Base-by-base conservation (phyloP, 768 basidiomycete genomes). In the Thelephora aurantiotincta region DNA sequence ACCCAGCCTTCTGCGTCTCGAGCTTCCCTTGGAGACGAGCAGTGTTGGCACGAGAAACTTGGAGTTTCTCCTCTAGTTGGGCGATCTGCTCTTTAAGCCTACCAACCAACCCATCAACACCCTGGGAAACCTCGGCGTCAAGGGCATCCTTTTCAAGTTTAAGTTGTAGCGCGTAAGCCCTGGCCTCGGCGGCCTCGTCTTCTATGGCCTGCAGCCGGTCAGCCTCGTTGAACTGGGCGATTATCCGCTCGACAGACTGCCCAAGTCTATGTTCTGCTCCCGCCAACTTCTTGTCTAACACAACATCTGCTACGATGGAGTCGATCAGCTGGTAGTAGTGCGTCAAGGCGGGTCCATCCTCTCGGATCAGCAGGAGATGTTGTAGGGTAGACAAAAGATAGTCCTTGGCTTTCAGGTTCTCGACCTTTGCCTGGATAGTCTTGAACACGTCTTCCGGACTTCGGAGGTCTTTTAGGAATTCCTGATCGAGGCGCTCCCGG, bases 351-450 rank as follows among this genome's bases (percentile, higher is more conserved):
- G 82, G 81, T 5, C 83, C 88, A 54, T 97, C 89, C 55, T 89
- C 86, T 47, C 84, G 77, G 54, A 98, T 86, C 54, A 98, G 76
- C 16, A 97, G 71, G 48, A 99, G 63, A 63, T 97, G 92, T 58
- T 91, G 90, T 75, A 98, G 77, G 63, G 91, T 84, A n/a, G 89
- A 88, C 36, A 93, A 68, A 61, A 99, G 85, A 60, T 93, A 81
- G 52, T 86, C 80, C 54, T 74, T 71, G 5, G 92, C 91, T 50
- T 77, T 78, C 12, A 84, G 79, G 37, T 82, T 82, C 50, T 79
- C 71, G n/a, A 82, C 80, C 60, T 75, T 82, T n/a, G 76, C 65
- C 52, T 75, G 74, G 43, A 99, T 71, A 2, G 86, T 84, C 46
- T 81, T 77, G 67, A 85, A 94, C 30, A 97, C 81, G 58, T 97